Evolutionary conservation across 768 basidiomycete genomes (phyloP), one percentile per base, ranked within the genome.

Genomic region (Leccinum aurantiacum): DNA sequence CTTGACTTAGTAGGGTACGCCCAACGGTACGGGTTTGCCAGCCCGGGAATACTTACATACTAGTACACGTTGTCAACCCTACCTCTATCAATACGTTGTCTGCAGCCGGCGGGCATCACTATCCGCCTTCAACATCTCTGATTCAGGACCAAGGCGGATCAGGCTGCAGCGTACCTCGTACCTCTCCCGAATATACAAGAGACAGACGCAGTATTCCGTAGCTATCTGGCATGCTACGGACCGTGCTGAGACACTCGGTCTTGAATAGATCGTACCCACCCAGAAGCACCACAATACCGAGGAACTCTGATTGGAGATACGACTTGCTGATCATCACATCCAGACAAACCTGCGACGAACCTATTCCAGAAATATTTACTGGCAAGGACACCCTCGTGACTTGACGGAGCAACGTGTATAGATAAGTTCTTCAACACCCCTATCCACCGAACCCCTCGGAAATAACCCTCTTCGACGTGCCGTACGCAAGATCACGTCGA

Each of bases 61-160:
- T 3, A 41, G n/a, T 41, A n/a, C 44, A 44, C 41, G 41, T 25
- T 19, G 41, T 10, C 44, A 19, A 19, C 10, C 19, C n/a, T n/a
- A n/a, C 41, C 44, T 19, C 44, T 19, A 46, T 44, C n/a, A n/a
- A 44, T 44, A 35, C 33, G 33, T 35, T 35, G 13, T 13, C 33
- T 35, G 13, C 33, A 35, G 13, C 33, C 33, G 33, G 33, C 33
- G 33, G 33, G 33, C 13, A 35, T 35, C 33, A 19, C 57, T 88
- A 2, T 31, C 33, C 33, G 33, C 33, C 33, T 33, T 33, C 31
- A 33, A 33, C 31, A 33, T 75, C 1, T 87, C 83, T 83, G 71
- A 6, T 88, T 86, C 62, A 79, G 81, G 53, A 74, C 68, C 29
- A 64, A 71, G 67, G 77, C 1, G 85, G 83, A 84, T 80, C 7